These are phyloP conservation scores for Stropharia rugosoannulata DNA, from an alignment of 768 basidiomycete species.

Conservation along the genomic window DNA sequence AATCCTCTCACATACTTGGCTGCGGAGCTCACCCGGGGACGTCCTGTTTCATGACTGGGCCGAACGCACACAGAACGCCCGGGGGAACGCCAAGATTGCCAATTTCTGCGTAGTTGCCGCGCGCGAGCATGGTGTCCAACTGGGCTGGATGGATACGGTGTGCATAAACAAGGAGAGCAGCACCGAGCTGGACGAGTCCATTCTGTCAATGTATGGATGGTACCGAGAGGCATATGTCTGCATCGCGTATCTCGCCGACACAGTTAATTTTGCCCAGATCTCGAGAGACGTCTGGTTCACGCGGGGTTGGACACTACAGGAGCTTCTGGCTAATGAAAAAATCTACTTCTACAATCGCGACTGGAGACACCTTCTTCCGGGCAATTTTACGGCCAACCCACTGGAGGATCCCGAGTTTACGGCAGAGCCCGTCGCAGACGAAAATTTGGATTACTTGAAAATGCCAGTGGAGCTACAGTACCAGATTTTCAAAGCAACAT, in stretches of 20 bases:
- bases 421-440: not conserved
- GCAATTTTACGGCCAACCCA: too few species aligned
- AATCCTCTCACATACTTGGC: too few species aligned
- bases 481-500: not conserved
- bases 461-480: not conserved
- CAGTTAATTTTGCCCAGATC: not conserved
- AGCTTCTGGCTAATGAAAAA: not conserved
- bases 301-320: slow-evolving; percentile 4
- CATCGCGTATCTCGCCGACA: slow-evolving; percentile 2
- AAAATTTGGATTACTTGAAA: not conserved
- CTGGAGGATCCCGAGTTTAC: not conserved
- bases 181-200: slow-evolving; percentile 6
- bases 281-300: not conserved
- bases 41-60: not conserved
- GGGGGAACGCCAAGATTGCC: not conserved
- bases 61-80: not conserved
- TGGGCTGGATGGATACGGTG: slow-evolving; percentile 5
- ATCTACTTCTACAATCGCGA: not conserved
- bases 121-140: not conserved
- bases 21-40: not conserved
- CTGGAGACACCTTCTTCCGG: not conserved
- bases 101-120: not conserved
- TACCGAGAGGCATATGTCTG: not conserved
- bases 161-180: slow-evolving; percentile 10
- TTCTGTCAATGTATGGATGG: slow-evolving; percentile 6